phyloP scores from a whole-genome alignment of 371 early-diverging fungal genomes.

The Quaeritorhiza haematococci region DNA sequence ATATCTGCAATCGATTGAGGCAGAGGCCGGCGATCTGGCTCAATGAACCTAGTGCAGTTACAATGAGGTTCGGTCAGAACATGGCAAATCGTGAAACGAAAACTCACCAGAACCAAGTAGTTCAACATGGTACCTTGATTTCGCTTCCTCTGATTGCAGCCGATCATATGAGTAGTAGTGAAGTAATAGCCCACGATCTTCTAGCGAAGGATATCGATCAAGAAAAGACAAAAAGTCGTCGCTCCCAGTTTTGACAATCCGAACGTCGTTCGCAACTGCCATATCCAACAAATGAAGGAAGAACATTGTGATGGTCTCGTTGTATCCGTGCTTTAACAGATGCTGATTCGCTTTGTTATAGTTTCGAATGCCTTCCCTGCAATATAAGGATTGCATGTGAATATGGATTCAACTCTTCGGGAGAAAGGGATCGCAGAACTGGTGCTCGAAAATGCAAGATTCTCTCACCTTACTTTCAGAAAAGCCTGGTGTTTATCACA shows the following conservation, averaged over 20 bases:
- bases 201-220: constrained; percentile 39
- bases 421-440: background rate
- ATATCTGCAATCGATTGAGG: too few species aligned
- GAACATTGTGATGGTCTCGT: constrained; percentile 57
- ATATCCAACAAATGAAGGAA: constrained; percentile 44
- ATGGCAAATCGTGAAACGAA: too few species aligned
- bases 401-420: background rate
- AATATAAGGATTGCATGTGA: background rate
- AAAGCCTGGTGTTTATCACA: constrained; percentile 28
- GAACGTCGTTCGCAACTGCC: constrained; percentile 30
- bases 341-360: constrained; percentile 43
- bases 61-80: too few species aligned
- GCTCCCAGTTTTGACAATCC: constrained; percentile 5
- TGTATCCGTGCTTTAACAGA: constrained; percentile 34
- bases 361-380: constrained; percentile 28
- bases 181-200: constrained; percentile 38
- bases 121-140: too few species aligned
- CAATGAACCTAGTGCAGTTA: too few species aligned
- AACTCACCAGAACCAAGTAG: too few species aligned
- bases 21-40: too few species aligned
- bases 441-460: background rate
- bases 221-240: constrained; percentile 54
- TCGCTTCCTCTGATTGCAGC: constrained; percentile 39
- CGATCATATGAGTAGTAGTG: constrained; percentile 42
- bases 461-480: constrained; percentile 39